phyloP scores from a whole-genome alignment of 306 rosid genomes.

The Astragalus glycyphyllos region DNA sequence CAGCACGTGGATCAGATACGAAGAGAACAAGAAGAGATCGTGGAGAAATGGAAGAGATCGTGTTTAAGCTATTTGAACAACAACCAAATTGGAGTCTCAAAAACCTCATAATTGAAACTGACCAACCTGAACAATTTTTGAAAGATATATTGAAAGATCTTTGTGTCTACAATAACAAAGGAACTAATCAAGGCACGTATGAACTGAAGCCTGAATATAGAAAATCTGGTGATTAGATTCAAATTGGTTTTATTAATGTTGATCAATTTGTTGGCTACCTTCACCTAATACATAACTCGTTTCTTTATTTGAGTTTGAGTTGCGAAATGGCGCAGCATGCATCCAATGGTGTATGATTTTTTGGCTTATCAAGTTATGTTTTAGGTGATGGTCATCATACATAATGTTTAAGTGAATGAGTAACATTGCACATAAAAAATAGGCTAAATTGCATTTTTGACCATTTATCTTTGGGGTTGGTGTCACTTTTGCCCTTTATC shows the following conservation, averaged over 20 bases:
- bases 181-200: conserved; percentile 86
- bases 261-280: conserved; percentile 18
- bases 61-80: conserved; percentile 84
- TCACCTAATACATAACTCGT: conserved; percentile 19
- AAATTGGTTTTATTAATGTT: conserved; percentile 35
- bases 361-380: neutral
- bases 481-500: no score
- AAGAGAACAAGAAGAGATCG: conserved; percentile 89
- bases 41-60: conserved; percentile 82
- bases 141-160: conserved; percentile 90
- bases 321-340: conserved; percentile 34
- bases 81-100: conserved; percentile 80
- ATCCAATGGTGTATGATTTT: conserved; percentile 25
- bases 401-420: conserved; percentile 20
- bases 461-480: no score
- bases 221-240: conserved; percentile 58
- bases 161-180: conserved; percentile 88
- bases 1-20: conserved; percentile 58
- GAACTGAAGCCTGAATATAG: conserved; percentile 95
- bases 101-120: conserved; percentile 80
- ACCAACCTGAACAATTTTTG: conserved; percentile 97
- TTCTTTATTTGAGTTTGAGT: conserved; percentile 20
- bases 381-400: neutral
- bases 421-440: neutral
- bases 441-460: no score